These are phyloP conservation scores for Mycena polygramma DNA, from an alignment of 768 basidiomycete genomes.

Conservation along the genomic window DNA sequence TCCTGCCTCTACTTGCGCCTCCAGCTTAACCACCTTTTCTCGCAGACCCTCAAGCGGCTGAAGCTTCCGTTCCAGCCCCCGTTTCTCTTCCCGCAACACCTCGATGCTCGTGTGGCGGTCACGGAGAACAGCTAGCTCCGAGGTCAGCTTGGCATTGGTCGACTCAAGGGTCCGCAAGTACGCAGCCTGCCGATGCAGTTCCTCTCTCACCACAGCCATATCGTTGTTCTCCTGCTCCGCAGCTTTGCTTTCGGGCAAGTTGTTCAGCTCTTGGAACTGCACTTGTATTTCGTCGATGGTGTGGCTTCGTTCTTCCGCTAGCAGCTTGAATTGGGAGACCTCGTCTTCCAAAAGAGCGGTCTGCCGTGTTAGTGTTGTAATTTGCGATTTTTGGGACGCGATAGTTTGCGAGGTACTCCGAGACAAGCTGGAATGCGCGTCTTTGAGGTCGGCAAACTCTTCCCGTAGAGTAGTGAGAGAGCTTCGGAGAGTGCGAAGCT, in stretches of 20 bases:
- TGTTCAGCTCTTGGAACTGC: constrained; percentile 60
- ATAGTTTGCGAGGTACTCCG: constrained; percentile 64
- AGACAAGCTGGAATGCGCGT: constrained; percentile 62
- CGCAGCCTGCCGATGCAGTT: constrained; percentile 74
- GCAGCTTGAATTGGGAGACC: constrained; percentile 54
- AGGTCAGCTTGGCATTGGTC: constrained; percentile 65
- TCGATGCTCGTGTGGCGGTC: constrained; percentile 73
- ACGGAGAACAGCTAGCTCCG: constrained; percentile 67
- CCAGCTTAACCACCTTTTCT: constrained; percentile 66
- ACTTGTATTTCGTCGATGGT: constrained; percentile 61
- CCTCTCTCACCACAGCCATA: constrained; percentile 75
- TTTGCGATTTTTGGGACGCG: constrained; percentile 64
- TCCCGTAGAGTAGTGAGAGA: constrained; percentile 65
- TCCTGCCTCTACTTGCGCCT: constrained; percentile 75
- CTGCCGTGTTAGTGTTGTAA: constrained; percentile 62
- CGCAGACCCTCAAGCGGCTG: constrained; percentile 65
- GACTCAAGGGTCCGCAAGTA: constrained; percentile 73
- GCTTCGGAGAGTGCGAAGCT: constrained; percentile 65
- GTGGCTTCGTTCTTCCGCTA: constrained; percentile 57
- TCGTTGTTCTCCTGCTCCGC: constrained; percentile 61
- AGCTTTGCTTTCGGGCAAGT: constrained; percentile 48
- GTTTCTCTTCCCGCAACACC: constrained; percentile 82
- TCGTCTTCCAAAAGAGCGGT: constrained; percentile 63
- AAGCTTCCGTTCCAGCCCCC: constrained; percentile 68
- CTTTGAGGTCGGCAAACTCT: constrained; percentile 72